Conservation (phyloP, 768 basidiomycete species). For the Suillus discolor region DNA sequence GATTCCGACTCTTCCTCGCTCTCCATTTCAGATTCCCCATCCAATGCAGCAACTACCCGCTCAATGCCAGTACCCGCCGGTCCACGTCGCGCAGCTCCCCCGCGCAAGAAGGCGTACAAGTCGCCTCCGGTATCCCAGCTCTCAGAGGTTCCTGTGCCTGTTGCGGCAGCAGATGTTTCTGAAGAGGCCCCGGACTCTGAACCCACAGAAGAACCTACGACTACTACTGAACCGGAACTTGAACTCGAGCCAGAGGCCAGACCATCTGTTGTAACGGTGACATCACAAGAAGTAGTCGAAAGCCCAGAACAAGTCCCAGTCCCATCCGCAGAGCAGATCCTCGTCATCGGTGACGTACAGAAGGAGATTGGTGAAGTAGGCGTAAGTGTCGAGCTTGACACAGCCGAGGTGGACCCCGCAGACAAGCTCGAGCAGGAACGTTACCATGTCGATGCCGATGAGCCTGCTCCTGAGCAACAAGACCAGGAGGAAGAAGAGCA, state of each 20-base stretch:
- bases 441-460: conserved; percentile 12
- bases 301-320: conserved; percentile 8
- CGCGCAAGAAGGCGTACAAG: conserved; percentile 64
- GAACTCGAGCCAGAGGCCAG: neutral
- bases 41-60: conserved; percentile 33
- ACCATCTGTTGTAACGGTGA: conserved; percentile 8
- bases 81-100: conserved; percentile 75
- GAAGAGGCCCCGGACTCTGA: neutral
- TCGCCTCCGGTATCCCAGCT: conserved; percentile 41
- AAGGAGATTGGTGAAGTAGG: conserved; percentile 15
- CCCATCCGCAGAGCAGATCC: conserved; percentile 5
- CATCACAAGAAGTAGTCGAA: conserved; percentile 4
- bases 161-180: conserved; percentile 10
- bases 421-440: conserved; percentile 20
- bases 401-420: conserved; percentile 13
- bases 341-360: conserved; percentile 16
- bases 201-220: neutral
- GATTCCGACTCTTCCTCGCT: conserved; percentile 29
- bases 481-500: conserved; percentile 15
- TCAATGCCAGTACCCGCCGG: conserved; percentile 76
- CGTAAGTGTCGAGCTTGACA: conserved; percentile 10
- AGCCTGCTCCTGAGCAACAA: conserved; percentile 9
- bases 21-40: conserved; percentile 22
- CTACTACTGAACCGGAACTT: neutral
- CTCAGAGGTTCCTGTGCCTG: conserved; percentile 29